A percentile compares a stretch with the other conserved stretches of the same genome.
These are phyloP conservation scores for Aspergillus calidoustus DNA, from an alignment of 2,329 filamentous ascomycete species.

Conservation along the genomic window DNA sequence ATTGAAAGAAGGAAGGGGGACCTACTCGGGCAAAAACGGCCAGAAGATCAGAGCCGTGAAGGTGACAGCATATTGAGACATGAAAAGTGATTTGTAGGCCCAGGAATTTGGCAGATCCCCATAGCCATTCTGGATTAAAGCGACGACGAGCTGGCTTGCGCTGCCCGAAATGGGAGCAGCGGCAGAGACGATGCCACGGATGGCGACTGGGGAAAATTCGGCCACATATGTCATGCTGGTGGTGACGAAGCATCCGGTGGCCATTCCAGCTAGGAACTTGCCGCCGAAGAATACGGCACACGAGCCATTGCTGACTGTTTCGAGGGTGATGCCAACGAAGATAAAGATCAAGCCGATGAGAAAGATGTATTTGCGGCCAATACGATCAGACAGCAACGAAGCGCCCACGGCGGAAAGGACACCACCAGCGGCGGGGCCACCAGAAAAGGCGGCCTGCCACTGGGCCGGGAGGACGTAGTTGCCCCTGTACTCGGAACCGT, in stretches of 20 bases:
- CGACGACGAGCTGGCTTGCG: slow-evolving; percentile 7
- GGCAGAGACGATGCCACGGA: slow-evolving; percentile 11
- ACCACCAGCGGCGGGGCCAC: slow-evolving; percentile 6
- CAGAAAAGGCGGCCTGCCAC: slow-evolving; percentile 14
- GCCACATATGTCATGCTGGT: slow-evolving; percentile 11
- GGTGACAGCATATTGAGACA: slow-evolving; percentile 6
- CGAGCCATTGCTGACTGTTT: not conserved
- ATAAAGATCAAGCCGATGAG: slow-evolving; percentile 1
- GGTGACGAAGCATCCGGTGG: slow-evolving; percentile 1
- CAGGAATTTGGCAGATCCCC: slow-evolving; percentile 7
- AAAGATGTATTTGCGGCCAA: slow-evolving; percentile 8
- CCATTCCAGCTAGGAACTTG: slow-evolving; percentile 14
- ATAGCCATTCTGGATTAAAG: slow-evolving; percentile 7
- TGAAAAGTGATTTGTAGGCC: slow-evolving; percentile 10
- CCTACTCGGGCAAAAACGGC: slow-evolving; percentile 15
- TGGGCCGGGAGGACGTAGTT: slow-evolving; percentile 9
- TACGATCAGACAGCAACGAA: slow-evolving; percentile 3
- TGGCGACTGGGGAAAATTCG: slow-evolving; percentile 5
- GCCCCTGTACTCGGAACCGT: slow-evolving; percentile 6
- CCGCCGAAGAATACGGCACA: slow-evolving; percentile 15
- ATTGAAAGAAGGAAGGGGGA: too few species aligned
- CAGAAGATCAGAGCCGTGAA: slow-evolving; percentile 1
- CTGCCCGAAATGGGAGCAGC: slow-evolving; percentile 5
- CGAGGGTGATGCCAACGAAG: slow-evolving; percentile 3
- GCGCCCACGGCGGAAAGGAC: slow-evolving; percentile 10